Conservation (phyloP, 805 yeast genomes). For the Teunomyces tritomae region DNA sequence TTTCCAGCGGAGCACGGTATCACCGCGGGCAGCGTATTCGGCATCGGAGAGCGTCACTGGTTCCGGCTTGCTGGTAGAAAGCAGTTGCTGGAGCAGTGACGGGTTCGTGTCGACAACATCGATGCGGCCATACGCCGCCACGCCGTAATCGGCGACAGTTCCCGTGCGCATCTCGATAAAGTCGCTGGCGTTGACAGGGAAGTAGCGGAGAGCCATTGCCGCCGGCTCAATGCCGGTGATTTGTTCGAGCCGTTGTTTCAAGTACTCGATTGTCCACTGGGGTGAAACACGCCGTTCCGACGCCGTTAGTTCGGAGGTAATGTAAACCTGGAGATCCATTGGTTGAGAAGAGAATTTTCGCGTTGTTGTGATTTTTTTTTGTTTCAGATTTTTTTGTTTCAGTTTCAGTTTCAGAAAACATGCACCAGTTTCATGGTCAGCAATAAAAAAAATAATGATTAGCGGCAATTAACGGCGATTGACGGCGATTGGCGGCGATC, state of each 20-base stretch:
- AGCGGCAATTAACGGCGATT: not conserved
- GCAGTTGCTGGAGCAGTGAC: constrained; percentile 36
- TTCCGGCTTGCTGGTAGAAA: not conserved
- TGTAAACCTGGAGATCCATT: constrained; percentile 49
- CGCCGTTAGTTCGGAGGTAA: constrained; percentile 65
- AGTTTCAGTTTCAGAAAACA: too few relatives aligned
- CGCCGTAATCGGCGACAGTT: constrained; percentile 16
- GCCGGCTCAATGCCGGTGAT: constrained; percentile 73
- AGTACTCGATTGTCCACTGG: constrained; percentile 54
- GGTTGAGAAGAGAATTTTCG: constrained; percentile 7
- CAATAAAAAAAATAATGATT: not conserved
- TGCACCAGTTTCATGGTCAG: too few relatives aligned
- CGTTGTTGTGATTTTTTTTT: not conserved
- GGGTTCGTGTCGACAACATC: constrained; percentile 60
- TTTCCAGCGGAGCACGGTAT: constrained; percentile 80
- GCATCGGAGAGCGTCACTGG: constrained; percentile 46
- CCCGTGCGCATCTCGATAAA: constrained; percentile 9
- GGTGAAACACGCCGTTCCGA: constrained; percentile 68
- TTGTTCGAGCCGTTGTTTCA: constrained; percentile 56
- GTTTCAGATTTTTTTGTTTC: not conserved
- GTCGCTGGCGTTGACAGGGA: constrained; percentile 39
- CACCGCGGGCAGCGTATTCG: constrained; percentile 56
- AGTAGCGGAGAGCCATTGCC: constrained; percentile 50
- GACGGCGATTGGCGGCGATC: too few relatives aligned
- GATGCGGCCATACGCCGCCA: constrained; percentile 46